Percentiles rank a stretch among this genome's conserved stretches.
phyloP scores from a whole-genome alignment of 2,329 filamentous ascomycete species.

The Xylaria sp. region DNA sequence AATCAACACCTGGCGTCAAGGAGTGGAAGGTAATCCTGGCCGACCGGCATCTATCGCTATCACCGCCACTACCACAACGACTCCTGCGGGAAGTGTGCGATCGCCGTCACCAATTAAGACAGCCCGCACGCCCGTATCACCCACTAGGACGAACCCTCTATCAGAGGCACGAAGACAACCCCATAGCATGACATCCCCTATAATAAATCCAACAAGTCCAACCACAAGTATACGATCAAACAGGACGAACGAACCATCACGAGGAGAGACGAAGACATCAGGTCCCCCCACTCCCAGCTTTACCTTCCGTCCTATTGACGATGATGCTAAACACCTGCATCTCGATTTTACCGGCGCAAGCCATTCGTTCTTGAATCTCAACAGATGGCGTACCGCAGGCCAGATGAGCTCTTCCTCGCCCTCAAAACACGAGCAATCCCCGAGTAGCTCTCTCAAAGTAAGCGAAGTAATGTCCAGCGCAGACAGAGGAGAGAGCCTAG shows the following conservation, averaged over 20 bases:
- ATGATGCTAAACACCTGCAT: constrained; percentile 53
- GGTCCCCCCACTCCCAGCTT: constrained; percentile 67
- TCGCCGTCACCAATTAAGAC: constrained; percentile 65
- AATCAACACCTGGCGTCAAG: constrained; percentile 88
- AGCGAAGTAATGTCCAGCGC: constrained; percentile 25
- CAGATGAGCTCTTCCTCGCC: constrained; percentile 18
- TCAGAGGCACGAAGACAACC: constrained; percentile 60
- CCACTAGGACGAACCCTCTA: constrained; percentile 51
- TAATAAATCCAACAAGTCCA: constrained; percentile 52
- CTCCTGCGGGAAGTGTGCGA: constrained; percentile 58
- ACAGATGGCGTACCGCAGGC: constrained; percentile 60
- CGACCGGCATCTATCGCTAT: constrained; percentile 52
- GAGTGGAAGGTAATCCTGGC: constrained; percentile 54
- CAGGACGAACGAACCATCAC: constrained; percentile 36
- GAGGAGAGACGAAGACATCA: constrained; percentile 35
- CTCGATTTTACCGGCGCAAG: constrained; percentile 54
- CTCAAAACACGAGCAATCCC: constrained; percentile 33
- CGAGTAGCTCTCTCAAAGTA: constrained; percentile 31
- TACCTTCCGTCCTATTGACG: constrained; percentile 56
- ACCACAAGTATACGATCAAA: constrained; percentile 49
- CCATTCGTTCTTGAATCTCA: constrained; percentile 67
- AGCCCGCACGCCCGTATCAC: constrained; percentile 44
- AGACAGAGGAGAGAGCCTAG: constrained; percentile 39
- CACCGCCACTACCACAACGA: constrained; percentile 49
- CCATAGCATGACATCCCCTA: constrained; percentile 50